These are phyloP conservation scores for Oryza meyeriana DNA, from an alignment of 176 grass and related monocot genomes.

Conservation along the genomic window DNA sequence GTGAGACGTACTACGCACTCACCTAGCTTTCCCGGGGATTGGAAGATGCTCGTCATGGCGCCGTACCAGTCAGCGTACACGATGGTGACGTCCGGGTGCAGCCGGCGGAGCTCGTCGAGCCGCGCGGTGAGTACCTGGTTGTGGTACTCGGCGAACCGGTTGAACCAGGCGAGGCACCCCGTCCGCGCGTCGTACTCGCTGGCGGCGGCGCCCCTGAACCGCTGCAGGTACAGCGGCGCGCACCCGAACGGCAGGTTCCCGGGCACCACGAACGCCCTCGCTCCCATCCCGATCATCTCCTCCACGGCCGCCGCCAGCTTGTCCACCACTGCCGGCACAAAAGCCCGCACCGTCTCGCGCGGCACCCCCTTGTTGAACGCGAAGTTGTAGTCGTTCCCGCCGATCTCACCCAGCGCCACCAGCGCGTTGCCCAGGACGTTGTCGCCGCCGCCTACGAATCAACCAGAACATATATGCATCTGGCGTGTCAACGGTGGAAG, in stretches of 20 bases:
- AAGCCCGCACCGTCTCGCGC: constrained; percentile 7
- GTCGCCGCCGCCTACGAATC: background rate
- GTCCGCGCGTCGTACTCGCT: constrained; percentile 46
- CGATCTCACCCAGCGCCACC: constrained; percentile 60
- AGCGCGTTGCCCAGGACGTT: constrained; percentile 41
- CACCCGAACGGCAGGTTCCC: constrained; percentile 83
- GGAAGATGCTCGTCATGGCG: constrained; percentile 55
- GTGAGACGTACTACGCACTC: background rate
- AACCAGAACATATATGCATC: background rate
- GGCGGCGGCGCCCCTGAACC: constrained; percentile 21
- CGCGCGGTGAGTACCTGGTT: constrained; percentile 46
- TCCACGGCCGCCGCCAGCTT: constrained; percentile 34
- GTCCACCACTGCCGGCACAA: constrained; percentile 53
- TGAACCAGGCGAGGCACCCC: constrained; percentile 67
- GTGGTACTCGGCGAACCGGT: constrained; percentile 61
- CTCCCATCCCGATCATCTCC: constrained; percentile 70
- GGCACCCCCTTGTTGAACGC: constrained; percentile 30
- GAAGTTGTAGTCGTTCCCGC: constrained; percentile 70
- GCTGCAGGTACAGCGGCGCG: constrained; percentile 46
- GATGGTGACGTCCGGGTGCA: constrained; percentile 56
- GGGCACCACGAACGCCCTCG: constrained; percentile 63
- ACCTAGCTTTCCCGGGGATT: constrained; percentile 39
- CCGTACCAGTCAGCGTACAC: constrained; percentile 84
- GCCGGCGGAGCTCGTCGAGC: constrained; percentile 30
- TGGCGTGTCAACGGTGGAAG: background rate